phyloP scores from a whole-genome alignment of 2,329 filamentous ascomycete genomes.

The Monilinia fructicola region DNA sequence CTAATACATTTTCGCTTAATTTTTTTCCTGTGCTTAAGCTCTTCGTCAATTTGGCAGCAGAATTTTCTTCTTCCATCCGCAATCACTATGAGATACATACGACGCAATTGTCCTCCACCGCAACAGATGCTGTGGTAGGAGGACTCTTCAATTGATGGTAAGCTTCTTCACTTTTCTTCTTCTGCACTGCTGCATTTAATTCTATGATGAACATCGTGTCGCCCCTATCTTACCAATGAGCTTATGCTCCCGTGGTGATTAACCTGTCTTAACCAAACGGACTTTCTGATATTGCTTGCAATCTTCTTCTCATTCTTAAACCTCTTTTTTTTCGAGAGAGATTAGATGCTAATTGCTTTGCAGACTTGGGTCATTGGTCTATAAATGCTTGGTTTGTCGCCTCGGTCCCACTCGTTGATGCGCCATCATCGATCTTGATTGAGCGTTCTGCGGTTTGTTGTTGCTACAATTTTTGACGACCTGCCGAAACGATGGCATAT shows the following conservation, averaged over 20 bases:
- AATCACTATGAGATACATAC: neutral
- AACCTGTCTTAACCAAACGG: slow-evolving; percentile 61
- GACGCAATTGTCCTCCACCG: slow-evolving; percentile 10
- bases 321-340: neutral
- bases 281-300: slow-evolving; percentile 46
- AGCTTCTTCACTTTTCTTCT: slow-evolving; percentile 20
- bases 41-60: neutral
- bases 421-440: neutral
- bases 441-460: neutral
- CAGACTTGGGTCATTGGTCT: slow-evolving; percentile 18
- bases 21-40: slow-evolving; percentile 16
- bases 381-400: neutral
- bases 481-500: neutral
- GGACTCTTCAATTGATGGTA: slow-evolving; percentile 11
- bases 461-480: neutral
- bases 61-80: neutral
- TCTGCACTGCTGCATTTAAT: neutral
- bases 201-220: slow-evolving; percentile 57
- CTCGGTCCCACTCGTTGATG: neutral
- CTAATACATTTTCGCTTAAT: slow-evolving; percentile 18
- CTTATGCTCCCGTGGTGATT: slow-evolving; percentile 50
- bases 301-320: neutral
- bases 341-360: slow-evolving; percentile 28
- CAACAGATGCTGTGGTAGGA: slow-evolving; percentile 2
- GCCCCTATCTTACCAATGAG: slow-evolving; percentile 56